Evolutionary conservation across 306 rosid species (phyloP).

Genomic region (Sindora glabra): DNA sequence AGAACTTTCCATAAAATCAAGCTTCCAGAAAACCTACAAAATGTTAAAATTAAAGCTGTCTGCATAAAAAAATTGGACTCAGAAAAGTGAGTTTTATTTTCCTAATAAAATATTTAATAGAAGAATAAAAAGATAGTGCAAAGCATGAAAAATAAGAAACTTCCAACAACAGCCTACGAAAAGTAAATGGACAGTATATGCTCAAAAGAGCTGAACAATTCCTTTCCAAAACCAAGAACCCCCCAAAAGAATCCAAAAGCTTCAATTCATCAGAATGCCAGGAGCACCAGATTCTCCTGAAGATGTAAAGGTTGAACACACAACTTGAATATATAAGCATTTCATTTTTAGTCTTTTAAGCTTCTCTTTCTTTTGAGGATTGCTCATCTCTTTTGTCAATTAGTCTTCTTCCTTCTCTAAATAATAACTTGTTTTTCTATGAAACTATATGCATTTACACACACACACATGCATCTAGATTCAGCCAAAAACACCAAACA

Average conservation of each 20-base stretch:
- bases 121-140: background rate
- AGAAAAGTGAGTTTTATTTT: background rate
- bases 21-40: slow-evolving; percentile 87
- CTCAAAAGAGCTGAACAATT: background rate
- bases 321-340: too few relatives aligned
- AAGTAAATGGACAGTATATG: background rate
- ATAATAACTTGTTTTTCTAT: too few relatives aligned
- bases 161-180: background rate
- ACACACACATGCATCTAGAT: too few relatives aligned
- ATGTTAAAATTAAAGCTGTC: slow-evolving; percentile 5
- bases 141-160: slow-evolving; percentile 8
- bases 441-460: too few relatives aligned
- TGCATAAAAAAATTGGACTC: background rate
- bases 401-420: too few relatives aligned
- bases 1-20: slow-evolving; percentile 90
- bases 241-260: background rate
- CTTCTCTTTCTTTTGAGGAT: too few relatives aligned
- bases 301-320: background rate
- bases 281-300: background rate
- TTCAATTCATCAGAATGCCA: background rate
- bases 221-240: background rate
- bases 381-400: too few relatives aligned
- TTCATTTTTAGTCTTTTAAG: too few relatives aligned
- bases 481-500: background rate
- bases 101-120: background rate